Base-by-base conservation (phyloP, 345 rosid species). In the Camelina laxa region DNA sequence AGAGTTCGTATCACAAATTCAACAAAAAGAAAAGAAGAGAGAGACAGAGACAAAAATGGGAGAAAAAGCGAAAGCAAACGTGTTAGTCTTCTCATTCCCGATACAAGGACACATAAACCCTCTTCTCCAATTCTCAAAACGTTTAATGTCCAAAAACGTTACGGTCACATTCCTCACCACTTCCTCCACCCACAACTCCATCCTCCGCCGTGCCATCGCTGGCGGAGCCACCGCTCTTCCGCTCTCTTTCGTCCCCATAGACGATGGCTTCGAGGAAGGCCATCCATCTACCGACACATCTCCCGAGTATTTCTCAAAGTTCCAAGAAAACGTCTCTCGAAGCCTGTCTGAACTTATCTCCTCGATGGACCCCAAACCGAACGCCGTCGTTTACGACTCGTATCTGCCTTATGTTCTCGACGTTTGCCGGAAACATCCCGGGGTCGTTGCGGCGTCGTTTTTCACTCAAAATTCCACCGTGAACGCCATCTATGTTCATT, bases 31-130 rank as follows among this genome's bases (percentile, higher is more conserved):
- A 30, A 1, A 63, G 5, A 20, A 36, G 38, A 61, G 24, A 27
- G 4, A 63, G 5, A 20, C 1, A 42, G 16, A 36, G 38, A 61
- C 47, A 56, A 61, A 63, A 56, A 76, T 70, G 80, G 80, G 80
- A 76, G 80, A 76, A 65, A 54, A 64, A 20, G 22, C 73, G 2
- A 77, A 61, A 62, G 38, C 73, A 24, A 60, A 70, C 13, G 80
- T 82, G 15, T 57, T 84, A 55, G 79, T 85, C 15, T 11, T 83
- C 20, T 50, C 85, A 0, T 80, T 73, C 21, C 82, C 88, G 1
- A 16, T 41, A 7, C 89, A 82, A 75, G 89, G 93, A 8, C 91
- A 82, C 79, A 70, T 88, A 9, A 88, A 80, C 65, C 92, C 92
- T 22, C 73, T 84, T 49, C 79, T 85, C 59, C 87, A 86, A 41